A percentile compares a stretch with the other conserved stretches of the same genome.
phyloP scores from a whole-genome alignment of 2,329 filamentous ascomycete genomes.

The Arthrocladium fulminans region DNA sequence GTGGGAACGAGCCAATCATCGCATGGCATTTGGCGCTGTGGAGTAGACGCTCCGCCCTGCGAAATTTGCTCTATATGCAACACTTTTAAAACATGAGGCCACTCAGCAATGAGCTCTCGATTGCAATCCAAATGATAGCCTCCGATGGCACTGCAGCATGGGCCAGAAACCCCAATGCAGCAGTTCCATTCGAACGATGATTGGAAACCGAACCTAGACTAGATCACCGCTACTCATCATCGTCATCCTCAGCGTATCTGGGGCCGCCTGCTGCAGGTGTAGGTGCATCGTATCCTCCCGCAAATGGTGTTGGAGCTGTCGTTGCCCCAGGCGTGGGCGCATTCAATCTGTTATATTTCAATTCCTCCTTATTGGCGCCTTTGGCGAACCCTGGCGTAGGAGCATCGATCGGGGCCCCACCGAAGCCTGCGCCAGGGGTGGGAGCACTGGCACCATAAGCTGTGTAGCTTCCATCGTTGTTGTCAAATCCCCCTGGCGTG shows the following conservation, averaged over 20 bases:
- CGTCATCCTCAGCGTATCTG: slow-evolving; percentile 23
- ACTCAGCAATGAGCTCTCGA: too few relatives aligned
- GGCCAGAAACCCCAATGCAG: too few relatives aligned
- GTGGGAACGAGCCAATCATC: too few relatives aligned
- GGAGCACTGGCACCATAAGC: slow-evolving; percentile 37
- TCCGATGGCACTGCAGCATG: too few relatives aligned
- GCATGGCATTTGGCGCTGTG: too few relatives aligned
- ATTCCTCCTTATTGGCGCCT: slow-evolving; percentile 19
- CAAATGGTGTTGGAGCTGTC: slow-evolving; percentile 49
- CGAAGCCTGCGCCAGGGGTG: slow-evolving; percentile 31
- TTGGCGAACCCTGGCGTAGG: slow-evolving; percentile 35
- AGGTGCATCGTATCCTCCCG: slow-evolving; percentile 43
- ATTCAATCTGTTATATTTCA: slow-evolving; percentile 19
- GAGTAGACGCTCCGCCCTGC: too few relatives aligned
- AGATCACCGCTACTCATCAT: slow-evolving; percentile 15
- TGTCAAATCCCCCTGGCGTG: slow-evolving; percentile 59
- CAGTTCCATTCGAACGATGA: too few relatives aligned
- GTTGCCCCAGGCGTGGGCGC: slow-evolving; percentile 22
- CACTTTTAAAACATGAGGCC: too few relatives aligned
- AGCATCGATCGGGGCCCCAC: slow-evolving; percentile 34
- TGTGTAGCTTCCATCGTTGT: slow-evolving; percentile 38
- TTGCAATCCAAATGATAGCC: too few relatives aligned
- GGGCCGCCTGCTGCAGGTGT: slow-evolving; percentile 22
- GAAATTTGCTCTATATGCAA: too few relatives aligned
- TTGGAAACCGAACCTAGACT: not conserved